These are phyloP conservation scores for Suillus fuscotomentosus DNA, from an alignment of 768 basidiomycete species.

Conservation along the genomic window DNA sequence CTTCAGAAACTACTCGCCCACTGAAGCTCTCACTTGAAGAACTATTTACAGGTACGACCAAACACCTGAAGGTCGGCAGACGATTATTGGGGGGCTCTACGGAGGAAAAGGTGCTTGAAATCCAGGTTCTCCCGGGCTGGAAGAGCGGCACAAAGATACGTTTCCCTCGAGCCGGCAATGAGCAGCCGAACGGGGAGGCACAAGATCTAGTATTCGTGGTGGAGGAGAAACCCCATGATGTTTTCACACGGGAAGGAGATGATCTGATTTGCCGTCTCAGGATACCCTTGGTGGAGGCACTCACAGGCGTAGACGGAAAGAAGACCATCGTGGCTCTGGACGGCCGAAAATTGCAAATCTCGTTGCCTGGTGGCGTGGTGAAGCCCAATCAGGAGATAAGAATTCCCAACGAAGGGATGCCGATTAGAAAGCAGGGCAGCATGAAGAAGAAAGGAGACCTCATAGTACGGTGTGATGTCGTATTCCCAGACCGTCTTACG, in stretches of 20 bases:
- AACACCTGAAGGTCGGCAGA: slow-evolving; percentile 86
- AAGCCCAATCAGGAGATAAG: slow-evolving; percentile 76
- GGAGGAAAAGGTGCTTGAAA: slow-evolving; percentile 86
- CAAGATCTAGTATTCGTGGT: slow-evolving; percentile 96
- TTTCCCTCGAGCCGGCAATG: slow-evolving; percentile 86
- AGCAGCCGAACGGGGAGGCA: slow-evolving; percentile 59
- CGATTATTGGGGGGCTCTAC: slow-evolving; percentile 66
- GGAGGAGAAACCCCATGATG: slow-evolving; percentile 88
- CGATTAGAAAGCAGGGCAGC: slow-evolving; percentile 76
- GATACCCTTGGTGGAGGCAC: slow-evolving; percentile 81
- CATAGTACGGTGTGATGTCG: slow-evolving; percentile 77
- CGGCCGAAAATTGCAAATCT: slow-evolving; percentile 70
- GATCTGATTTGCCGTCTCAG: slow-evolving; percentile 62
- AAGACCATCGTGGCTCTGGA: slow-evolving; percentile 70
- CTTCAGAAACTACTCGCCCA: slow-evolving; percentile 71
- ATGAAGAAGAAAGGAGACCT: slow-evolving; percentile 80
- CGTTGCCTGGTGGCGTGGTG: slow-evolving; percentile 63
- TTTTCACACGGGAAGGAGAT: slow-evolving; percentile 79
- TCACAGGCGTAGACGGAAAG: slow-evolving; percentile 58
- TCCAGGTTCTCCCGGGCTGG: slow-evolving; percentile 85
- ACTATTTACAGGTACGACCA: slow-evolving; percentile 80
- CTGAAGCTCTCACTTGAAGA: slow-evolving; percentile 86
- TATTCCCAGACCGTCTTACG: slow-evolving; percentile 79
- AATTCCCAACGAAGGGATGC: slow-evolving; percentile 84
- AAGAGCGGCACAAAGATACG: slow-evolving; percentile 95